phyloP scores from a whole-genome alignment of 768 basidiomycete genomes.

The Phaeotremella skinneri region DNA sequence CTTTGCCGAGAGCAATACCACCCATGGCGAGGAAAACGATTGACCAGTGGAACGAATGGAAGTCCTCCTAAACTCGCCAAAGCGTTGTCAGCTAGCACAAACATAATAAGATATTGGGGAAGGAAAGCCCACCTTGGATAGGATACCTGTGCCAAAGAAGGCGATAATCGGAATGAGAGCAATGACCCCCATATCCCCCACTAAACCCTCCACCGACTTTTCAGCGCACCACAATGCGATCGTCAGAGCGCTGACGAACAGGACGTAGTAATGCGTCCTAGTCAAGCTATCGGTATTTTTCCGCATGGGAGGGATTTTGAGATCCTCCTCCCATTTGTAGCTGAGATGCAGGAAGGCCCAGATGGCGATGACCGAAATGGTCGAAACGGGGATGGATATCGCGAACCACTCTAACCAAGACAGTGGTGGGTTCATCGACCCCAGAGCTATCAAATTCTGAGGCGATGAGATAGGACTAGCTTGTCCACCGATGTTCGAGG shows the following conservation, averaged over 20 bases:
- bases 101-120: background rate
- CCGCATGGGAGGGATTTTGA: slow-evolving; percentile 80
- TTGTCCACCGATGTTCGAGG: slow-evolving; percentile 96
- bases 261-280: slow-evolving; percentile 83
- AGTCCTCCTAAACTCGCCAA: slow-evolving; percentile 58
- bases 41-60: slow-evolving; percentile 48
- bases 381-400: slow-evolving; percentile 87
- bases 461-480: slow-evolving; percentile 96
- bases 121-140: slow-evolving; percentile 73
- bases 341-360: slow-evolving; percentile 83
- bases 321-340: slow-evolving; percentile 65
- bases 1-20: slow-evolving; percentile 91
- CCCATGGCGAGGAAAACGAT: slow-evolving; percentile 62
- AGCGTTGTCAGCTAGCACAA: background rate
- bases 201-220: slow-evolving; percentile 66
- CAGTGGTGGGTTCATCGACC: slow-evolving; percentile 77
- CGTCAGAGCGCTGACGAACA: slow-evolving; percentile 74
- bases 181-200: slow-evolving; percentile 98
- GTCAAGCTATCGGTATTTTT: slow-evolving; percentile 79
- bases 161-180: slow-evolving; percentile 87
- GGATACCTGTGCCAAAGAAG: slow-evolving; percentile 88
- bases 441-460: slow-evolving; percentile 90
- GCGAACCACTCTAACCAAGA: slow-evolving; percentile 93
- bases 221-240: slow-evolving; percentile 89
- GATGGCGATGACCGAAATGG: slow-evolving; percentile 78